Evolutionary conservation across 768 basidiomycete species (phyloP).

Genomic region (Leccinum ochraceum): DNA sequence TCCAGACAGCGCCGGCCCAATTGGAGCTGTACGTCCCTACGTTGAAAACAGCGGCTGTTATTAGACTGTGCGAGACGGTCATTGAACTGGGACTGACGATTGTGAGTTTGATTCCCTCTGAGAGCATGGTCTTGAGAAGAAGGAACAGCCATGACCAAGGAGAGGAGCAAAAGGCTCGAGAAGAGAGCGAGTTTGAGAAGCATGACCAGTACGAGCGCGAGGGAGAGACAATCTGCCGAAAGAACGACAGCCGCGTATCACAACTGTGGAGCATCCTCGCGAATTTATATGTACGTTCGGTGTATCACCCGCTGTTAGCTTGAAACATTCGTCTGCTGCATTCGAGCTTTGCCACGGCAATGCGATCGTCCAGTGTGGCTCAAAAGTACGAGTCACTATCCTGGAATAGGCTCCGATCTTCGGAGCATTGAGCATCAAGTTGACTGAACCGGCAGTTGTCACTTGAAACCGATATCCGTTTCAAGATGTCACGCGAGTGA

Average conservation of each 20-base stretch:
- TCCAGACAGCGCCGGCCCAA: conserved; percentile 4
- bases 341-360: neutral
- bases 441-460: too few species aligned
- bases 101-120: neutral
- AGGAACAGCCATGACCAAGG: neutral
- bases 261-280: neutral
- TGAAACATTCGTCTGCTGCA: neutral
- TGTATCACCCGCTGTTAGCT: neutral
- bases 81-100: neutral
- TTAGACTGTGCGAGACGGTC: neutral
- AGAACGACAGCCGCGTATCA: neutral
- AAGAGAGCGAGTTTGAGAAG: neutral
- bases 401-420: too few species aligned
- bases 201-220: neutral
- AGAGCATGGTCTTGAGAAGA: neutral
- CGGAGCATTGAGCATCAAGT: too few species aligned
- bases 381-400: too few species aligned
- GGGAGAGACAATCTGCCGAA: neutral
- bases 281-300: neutral
- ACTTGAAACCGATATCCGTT: too few species aligned
- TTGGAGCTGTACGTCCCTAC: neutral
- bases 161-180: neutral
- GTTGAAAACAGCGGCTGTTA: neutral
- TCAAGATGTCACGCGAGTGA: too few species aligned
- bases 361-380: neutral